Conservation (phyloP, 2,329 filamentous ascomycete species). For the Penicillium freii region DNA sequence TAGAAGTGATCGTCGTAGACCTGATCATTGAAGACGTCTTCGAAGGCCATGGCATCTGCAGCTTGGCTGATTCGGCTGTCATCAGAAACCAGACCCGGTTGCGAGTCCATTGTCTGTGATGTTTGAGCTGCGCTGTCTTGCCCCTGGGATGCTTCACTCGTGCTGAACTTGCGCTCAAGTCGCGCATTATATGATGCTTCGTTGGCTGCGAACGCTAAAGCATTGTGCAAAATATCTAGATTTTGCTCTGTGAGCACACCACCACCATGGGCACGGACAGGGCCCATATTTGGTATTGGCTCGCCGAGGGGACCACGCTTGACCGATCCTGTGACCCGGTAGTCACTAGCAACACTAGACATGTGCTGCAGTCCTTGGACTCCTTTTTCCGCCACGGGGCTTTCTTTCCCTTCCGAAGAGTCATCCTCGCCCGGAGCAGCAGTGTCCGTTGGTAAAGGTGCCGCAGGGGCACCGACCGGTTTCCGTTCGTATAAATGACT, state of each 20-base stretch:
- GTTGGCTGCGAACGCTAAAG: constrained; percentile 76
- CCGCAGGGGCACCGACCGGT: constrained; percentile 17
- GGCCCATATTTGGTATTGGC: constrained; percentile 35
- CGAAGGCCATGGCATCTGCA: constrained; percentile 39
- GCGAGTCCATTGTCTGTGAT: constrained; percentile 39
- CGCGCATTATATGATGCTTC: constrained; percentile 73
- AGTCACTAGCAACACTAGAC: constrained; percentile 38
- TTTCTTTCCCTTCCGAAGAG: constrained; percentile 16
- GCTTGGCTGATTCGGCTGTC: constrained; percentile 51
- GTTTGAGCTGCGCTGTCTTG: constrained; percentile 36
- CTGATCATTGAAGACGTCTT: constrained; percentile 48
- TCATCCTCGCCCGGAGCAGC: constrained; percentile 2
- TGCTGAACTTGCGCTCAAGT: constrained; percentile 62
- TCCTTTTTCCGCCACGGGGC: constrained; percentile 6
- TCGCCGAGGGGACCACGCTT: constrained; percentile 29
- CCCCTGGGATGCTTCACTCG: constrained; percentile 42
- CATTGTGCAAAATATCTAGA: constrained; percentile 74
- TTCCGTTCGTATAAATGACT: constrained; percentile 46
- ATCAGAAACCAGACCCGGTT: constrained; percentile 50
- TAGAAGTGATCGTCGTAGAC: constrained; percentile 52
- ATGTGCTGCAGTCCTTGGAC: constrained; percentile 32
- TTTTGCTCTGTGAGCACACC: constrained; percentile 54
- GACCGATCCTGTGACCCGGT: constrained; percentile 18
- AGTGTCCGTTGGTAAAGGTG: constrained; percentile 11
- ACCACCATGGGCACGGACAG: constrained; percentile 31